Evolutionary conservation across 371 early-diverging fungal species (phyloP).

Genomic region (Mucor racemosus): DNA sequence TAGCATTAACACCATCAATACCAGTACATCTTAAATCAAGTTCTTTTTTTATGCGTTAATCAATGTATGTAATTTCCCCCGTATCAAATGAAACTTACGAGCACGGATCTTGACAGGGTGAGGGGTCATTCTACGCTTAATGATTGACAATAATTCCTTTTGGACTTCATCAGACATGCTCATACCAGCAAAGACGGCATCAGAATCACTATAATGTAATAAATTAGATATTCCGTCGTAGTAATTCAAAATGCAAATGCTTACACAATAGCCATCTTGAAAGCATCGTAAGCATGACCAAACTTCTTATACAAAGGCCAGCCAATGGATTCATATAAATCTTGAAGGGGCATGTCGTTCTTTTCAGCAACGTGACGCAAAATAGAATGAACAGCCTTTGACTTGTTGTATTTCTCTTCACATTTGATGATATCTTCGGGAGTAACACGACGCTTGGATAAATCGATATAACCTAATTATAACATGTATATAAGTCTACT

Average conservation of each 20-base stretch:
- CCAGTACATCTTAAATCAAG: slow-evolving; percentile 97
- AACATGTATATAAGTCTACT: neutral
- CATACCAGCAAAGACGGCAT: slow-evolving; percentile 86
- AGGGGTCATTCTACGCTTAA: slow-evolving; percentile 92
- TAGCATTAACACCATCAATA: slow-evolving; percentile 97
- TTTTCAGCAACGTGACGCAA: slow-evolving; percentile 94
- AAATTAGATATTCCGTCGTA: neutral
- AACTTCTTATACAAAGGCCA: slow-evolving; percentile 99
- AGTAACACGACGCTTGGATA: slow-evolving; percentile 97
- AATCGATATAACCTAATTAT: slow-evolving; percentile 93
- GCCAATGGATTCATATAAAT: slow-evolving; percentile 89
- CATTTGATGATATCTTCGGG: slow-evolving; percentile 95
- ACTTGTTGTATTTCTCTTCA: slow-evolving; percentile 96
- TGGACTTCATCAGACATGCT: slow-evolving; percentile 66
- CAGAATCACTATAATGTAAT: slow-evolving; percentile 72
- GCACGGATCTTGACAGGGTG: slow-evolving; percentile 97
- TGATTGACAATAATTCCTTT: slow-evolving; percentile 84
- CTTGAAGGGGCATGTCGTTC: slow-evolving; percentile 79
- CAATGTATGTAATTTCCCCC: no score
- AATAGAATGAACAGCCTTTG: slow-evolving; percentile 90
- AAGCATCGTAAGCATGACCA: slow-evolving; percentile 98
- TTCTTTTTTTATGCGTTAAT: slow-evolving; percentile 53
- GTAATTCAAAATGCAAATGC: slow-evolving; percentile 14
- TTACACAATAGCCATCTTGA: slow-evolving; percentile 92
- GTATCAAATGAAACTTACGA: slow-evolving; percentile 45